phyloP scores from a whole-genome alignment of 2,329 filamentous ascomycete species.

The Aspergillus sp. region DNA sequence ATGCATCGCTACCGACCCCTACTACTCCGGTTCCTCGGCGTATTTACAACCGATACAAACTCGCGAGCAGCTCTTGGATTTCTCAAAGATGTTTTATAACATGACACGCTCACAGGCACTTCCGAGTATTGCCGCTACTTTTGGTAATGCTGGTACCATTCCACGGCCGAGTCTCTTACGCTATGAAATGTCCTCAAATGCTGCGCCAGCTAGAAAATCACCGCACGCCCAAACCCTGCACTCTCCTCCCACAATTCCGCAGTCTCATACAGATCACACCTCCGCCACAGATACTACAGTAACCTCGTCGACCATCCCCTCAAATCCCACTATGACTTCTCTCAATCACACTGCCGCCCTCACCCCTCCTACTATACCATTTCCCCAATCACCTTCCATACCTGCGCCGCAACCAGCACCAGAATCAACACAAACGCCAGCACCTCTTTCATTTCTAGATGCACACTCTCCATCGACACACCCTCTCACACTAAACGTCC shows the following conservation, averaged over 20 bases:
- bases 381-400: slow-evolving; percentile 8
- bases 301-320: slow-evolving; percentile 13
- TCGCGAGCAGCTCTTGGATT: slow-evolving; percentile 28
- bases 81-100: slow-evolving; percentile 36
- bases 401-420: slow-evolving; percentile 8
- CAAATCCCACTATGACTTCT: slow-evolving; percentile 12
- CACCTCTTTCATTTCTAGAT: slow-evolving; percentile 23
- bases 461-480: slow-evolving; percentile 18
- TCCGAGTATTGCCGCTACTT: slow-evolving; percentile 18
- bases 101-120: slow-evolving; percentile 34
- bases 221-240: slow-evolving; percentile 9
- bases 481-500: slow-evolving; percentile 17
- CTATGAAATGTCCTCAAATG: slow-evolving; percentile 22
- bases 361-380: slow-evolving; percentile 9
- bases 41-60: slow-evolving; percentile 9
- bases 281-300: slow-evolving; percentile 18
- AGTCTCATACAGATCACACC: slow-evolving; percentile 6
- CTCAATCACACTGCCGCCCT: neutral
- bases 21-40: slow-evolving; percentile 15
- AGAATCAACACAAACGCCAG: neutral
- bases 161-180: slow-evolving; percentile 26
- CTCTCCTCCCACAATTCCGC: slow-evolving; percentile 13
- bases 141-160: slow-evolving; percentile 11
- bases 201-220: neutral
- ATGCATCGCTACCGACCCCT: slow-evolving; percentile 9